phyloP scores from a whole-genome alignment of 257 asterid genomes.

The Solanum ahanhuiri region DNA sequence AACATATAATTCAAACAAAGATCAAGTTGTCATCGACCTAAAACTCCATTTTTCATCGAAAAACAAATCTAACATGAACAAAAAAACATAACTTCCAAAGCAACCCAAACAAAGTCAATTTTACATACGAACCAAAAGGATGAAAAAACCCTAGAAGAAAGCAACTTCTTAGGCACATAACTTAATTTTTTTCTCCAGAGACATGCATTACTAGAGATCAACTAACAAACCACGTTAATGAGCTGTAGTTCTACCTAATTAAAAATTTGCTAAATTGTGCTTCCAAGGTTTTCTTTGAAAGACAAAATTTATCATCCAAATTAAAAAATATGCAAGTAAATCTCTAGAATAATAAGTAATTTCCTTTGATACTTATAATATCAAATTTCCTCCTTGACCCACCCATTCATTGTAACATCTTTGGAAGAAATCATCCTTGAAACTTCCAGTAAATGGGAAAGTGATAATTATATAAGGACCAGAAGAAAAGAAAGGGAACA shows the following conservation, averaged over 20 bases:
- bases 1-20: too few relatives aligned
- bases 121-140: too few relatives aligned
- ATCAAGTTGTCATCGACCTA: too few relatives aligned
- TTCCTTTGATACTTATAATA: slow-evolving; percentile 33
- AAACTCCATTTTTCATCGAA: too few relatives aligned
- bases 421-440: not conserved
- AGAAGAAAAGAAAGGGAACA: not conserved
- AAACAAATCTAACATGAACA: too few relatives aligned
- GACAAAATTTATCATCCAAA: not conserved
- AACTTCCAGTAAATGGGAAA: slow-evolving; percentile 2
- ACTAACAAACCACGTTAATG: not conserved
- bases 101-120: too few relatives aligned
- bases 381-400: slow-evolving; percentile 80
- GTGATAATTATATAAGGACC: not conserved
- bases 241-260: not conserved
- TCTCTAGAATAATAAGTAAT: slow-evolving; percentile 2
- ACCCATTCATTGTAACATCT: slow-evolving; percentile 95
- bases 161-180: too few relatives aligned
- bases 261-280: not conserved
- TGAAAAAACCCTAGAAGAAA: too few relatives aligned
- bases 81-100: too few relatives aligned
- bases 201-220: not conserved
- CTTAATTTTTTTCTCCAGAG: not conserved
- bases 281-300: not conserved
- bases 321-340: not conserved